Base-by-base conservation (phyloP, 768 basidiomycete genomes). In the Asterophora parasitica region DNA sequence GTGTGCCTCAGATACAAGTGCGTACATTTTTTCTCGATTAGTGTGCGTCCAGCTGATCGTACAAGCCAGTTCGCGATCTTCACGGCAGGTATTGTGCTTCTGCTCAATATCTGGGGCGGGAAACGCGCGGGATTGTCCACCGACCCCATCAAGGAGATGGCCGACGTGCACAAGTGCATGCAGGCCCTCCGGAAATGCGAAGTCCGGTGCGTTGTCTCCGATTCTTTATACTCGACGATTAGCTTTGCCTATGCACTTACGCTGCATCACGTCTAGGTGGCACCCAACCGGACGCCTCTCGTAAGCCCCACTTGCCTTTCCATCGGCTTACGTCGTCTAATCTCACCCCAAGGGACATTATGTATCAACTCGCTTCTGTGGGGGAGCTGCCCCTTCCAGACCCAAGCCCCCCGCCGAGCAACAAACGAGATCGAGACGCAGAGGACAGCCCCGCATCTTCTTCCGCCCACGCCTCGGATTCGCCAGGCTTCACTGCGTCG, bases 381-480 rank as follows among this genome's bases (percentile, higher is more conserved):
- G 84, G 85, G 2, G 83, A 87, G 17, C 70, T 88, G 0, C 85
- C 84, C 0, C 69, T 87, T 4, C 85, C 85, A 1, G 72, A 76
- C 41, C 58, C 72, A 0, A 79, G 76, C 43, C 79, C 81, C 0
- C 66, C 74, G 4, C 32, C 50, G 7, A 72, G 63, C 12, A 72
- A 77, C 52, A 88, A 88, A 50, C 82, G 86, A 13, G 82, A 82
- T 40, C 70, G 84, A 32, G 81, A 79, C 46, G 66, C 76, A 1
- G 82, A 23, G 3, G 23, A 83, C 45, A 75, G 71, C 51, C 73
- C 79, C 1, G 54, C 57, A 3, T 60, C 62, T 6, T 35, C 58
- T 2, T 34, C 54, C 7, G 28, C 48, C 6, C 43, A 27, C 8
- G 23, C 48, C 1, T 13, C 53, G 11, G 56, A 39, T 19, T 48